Evolutionary conservation across 2,329 filamentous ascomycete species (phyloP).

Genomic region (Phyllosticta citriasiana): DNA sequence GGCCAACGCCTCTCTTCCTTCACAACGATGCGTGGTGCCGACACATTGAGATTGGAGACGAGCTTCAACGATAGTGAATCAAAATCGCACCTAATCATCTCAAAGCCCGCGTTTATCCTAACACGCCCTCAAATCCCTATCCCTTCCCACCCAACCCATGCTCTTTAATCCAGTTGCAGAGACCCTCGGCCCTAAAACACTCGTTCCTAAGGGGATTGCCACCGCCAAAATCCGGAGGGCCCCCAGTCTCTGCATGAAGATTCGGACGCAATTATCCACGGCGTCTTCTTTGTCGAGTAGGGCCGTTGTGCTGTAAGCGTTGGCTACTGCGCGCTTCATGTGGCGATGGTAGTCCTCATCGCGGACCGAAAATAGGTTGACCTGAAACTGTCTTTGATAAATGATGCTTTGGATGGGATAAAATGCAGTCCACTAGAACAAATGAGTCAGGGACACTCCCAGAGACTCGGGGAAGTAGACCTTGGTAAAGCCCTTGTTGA

Average conservation of each 20-base stretch:
- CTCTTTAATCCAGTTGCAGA: constrained; percentile 38
- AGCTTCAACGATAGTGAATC: constrained; percentile 34
- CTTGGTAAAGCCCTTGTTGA: constrained; percentile 32
- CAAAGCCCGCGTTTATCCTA: constrained; percentile 44
- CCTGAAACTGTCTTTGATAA: constrained; percentile 15
- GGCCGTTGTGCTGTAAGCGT: constrained; percentile 32
- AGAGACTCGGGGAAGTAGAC: constrained; percentile 6
- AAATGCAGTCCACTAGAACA: constrained; percentile 15
- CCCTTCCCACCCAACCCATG: constrained; percentile 34
- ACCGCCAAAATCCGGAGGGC: constrained; percentile 5
- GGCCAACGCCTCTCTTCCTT: neutral
- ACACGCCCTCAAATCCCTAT: constrained; percentile 42
- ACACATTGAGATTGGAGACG: constrained; percentile 37
- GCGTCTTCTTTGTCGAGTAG: constrained; percentile 25
- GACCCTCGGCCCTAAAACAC: constrained; percentile 37
- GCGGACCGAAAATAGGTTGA: constrained; percentile 27
- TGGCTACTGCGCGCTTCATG: constrained; percentile 30
- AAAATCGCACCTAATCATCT: constrained; percentile 46
- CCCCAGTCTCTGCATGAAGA: constrained; percentile 17
- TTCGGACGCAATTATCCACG: constrained; percentile 16
- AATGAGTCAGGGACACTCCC: neutral
- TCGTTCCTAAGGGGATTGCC: constrained; percentile 34
- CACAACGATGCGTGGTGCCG: constrained; percentile 30
- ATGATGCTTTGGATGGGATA: constrained; percentile 20
- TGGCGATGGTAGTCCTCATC: constrained; percentile 33